A percentile compares a stretch with the other conserved stretches of the same genome.
phyloP scores from a whole-genome alignment of 1,284 basidiomycete species.

The Volvariella volvacea region DNA sequence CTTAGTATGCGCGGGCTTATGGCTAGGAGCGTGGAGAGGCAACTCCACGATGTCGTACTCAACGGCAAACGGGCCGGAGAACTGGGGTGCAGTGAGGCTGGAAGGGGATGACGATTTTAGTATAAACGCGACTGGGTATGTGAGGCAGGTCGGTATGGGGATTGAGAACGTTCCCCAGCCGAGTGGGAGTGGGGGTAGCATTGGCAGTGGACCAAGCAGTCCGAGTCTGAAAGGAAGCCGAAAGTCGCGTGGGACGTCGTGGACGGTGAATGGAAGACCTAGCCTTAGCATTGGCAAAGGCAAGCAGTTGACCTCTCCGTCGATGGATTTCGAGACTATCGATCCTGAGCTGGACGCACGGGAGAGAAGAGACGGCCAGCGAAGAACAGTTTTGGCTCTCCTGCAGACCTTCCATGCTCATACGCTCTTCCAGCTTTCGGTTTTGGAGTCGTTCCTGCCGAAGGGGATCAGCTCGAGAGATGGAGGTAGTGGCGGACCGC shows the following conservation, averaged over 20 bases:
- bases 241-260: slow-evolving; percentile 25
- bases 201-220: slow-evolving; percentile 7
- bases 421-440: slow-evolving; percentile 58
- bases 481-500: slow-evolving; percentile 9
- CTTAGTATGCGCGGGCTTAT: slow-evolving; percentile 68
- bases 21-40: slow-evolving; percentile 61
- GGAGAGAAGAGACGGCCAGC: slow-evolving; percentile 34
- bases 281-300: slow-evolving; percentile 13
- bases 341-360: slow-evolving; percentile 11
- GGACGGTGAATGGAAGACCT: slow-evolving; percentile 13
- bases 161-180: slow-evolving; percentile 55
- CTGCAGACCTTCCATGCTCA: slow-evolving; percentile 71
- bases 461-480: slow-evolving; percentile 7
- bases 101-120: slow-evolving; percentile 60
- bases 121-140: slow-evolving; percentile 25
- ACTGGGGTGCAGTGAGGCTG: slow-evolving; percentile 49
- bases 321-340: slow-evolving; percentile 12
- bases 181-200: slow-evolving; percentile 8
- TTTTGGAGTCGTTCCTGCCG: slow-evolving; percentile 44
- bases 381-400: slow-evolving; percentile 58
- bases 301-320: slow-evolving; percentile 17
- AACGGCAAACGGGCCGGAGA: slow-evolving; percentile 35
- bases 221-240: slow-evolving; percentile 26
- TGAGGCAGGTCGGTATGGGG: slow-evolving; percentile 58
- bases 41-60: slow-evolving; percentile 40